These are phyloP conservation scores for Phytopythium cucurbitacearum DNA, from an alignment of 352 stramenopile species.

Conservation along the genomic window DNA sequence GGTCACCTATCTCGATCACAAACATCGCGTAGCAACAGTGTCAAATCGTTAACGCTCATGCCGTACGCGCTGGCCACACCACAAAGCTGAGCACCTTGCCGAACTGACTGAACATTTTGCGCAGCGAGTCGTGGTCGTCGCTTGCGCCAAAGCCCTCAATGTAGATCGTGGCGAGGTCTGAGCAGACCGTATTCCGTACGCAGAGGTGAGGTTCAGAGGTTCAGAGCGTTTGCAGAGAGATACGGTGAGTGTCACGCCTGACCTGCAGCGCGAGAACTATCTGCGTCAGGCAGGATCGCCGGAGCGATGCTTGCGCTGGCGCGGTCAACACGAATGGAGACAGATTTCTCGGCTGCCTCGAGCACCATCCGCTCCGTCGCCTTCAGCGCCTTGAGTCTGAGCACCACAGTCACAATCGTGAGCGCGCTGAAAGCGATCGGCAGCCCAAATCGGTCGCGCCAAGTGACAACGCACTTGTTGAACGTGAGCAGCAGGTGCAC, in stretches of 20 bases:
- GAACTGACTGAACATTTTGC: constrained; percentile 45
- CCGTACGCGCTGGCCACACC: not conserved
- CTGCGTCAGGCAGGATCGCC: constrained; percentile 20
- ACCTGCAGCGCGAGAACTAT: constrained; percentile 12
- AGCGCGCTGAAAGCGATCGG: not conserved
- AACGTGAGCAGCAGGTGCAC: constrained; percentile 62
- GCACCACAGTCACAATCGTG: not conserved
- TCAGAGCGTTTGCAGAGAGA: not conserved
- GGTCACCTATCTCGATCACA: constrained; percentile 26
- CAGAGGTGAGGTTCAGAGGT: too few relatives aligned
- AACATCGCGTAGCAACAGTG: not conserved
- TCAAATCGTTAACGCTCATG: not conserved
- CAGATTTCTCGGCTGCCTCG: constrained; percentile 55
- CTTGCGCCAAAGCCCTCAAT: constrained; percentile 56
- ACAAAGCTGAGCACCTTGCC: constrained; percentile 38
- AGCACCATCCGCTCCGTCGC: constrained; percentile 54
- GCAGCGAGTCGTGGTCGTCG: constrained; percentile 70
- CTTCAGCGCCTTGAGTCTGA: constrained; percentile 31
- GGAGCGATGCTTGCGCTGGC: constrained; percentile 38
- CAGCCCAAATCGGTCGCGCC: too few relatives aligned
- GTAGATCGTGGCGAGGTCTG: constrained; percentile 61
- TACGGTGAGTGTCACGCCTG: not conserved
- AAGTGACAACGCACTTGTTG: constrained; percentile 32
- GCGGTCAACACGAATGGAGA: constrained; percentile 37
- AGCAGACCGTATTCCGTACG: too few relatives aligned